Evolutionary conservation across 495 filamentous ascomycete species (phyloP).

Genomic region (Neurospora africana): DNA sequence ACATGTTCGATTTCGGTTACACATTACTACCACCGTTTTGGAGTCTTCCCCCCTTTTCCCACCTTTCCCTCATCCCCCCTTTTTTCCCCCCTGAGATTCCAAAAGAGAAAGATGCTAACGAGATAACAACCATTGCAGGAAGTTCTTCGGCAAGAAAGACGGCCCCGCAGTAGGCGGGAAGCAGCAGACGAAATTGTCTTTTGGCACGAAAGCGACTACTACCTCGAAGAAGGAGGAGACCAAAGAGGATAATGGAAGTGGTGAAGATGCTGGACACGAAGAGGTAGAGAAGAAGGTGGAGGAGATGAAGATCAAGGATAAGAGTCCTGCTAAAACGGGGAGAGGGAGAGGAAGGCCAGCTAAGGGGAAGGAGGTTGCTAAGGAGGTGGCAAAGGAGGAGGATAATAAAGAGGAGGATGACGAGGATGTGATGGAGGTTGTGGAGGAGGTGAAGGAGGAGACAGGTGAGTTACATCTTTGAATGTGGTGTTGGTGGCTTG

Average conservation of each 20-base stretch:
- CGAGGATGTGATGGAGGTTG: slow-evolving; percentile 19
- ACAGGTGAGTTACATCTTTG: neutral
- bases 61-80: neutral
- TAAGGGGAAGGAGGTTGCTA: neutral
- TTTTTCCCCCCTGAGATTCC: neutral
- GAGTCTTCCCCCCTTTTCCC: neutral
- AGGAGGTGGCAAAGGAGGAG: neutral
- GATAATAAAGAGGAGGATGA: slow-evolving; percentile 19
- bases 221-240: slow-evolving; percentile 12
- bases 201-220: slow-evolving; percentile 40
- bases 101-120: neutral
- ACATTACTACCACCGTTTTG: slow-evolving; percentile 2
- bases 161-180: slow-evolving; percentile 43
- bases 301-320: slow-evolving; percentile 13
- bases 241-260: slow-evolving; percentile 15
- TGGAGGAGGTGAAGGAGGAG: neutral
- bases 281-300: slow-evolving; percentile 21
- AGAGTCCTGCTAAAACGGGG: neutral
- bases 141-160: slow-evolving; percentile 56
- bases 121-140: slow-evolving; percentile 32
- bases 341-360: neutral
- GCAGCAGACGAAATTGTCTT: slow-evolving; percentile 67
- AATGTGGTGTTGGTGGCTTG: too few species aligned
- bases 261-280: slow-evolving; percentile 8
- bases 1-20: neutral